Base-by-base conservation (phyloP, 768 basidiomycete species). In the Suillus occidentalis region DNA sequence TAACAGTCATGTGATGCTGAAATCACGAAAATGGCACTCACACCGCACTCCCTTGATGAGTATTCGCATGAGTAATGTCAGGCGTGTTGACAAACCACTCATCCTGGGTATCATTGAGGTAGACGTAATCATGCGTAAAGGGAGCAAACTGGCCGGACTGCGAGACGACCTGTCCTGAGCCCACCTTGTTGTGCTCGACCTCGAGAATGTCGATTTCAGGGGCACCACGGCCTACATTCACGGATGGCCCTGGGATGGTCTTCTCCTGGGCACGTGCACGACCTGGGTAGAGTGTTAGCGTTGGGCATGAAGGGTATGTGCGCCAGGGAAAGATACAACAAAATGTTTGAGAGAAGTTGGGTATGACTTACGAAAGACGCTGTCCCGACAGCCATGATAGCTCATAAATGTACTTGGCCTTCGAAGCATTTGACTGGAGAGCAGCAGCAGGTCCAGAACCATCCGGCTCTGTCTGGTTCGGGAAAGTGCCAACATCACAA, bases 151-250 rank as follows among this genome's bases (percentile, higher is more conserved):
- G 92, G 25, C 84, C 86, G 3, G 85, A 87, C 76, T 92, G 91
- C 22, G 90, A 91, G 9, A 87, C 87, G 59, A 85, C 83, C 64
- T 84, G 84, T 22, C 84, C 89, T 1, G 69, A 53, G 14, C 66
- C 67, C 4, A 67, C 55, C 66, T 89, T 89, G 79, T 88, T 85
- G 71, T 81, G 82, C 72, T 91, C 87, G 0, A 88, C 89, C 76
- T 95, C 92, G 65, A 94, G 81, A 64, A 94, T 81, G 74, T 94
- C 92, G 71, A 95, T 92, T 76, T 95, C 91, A 4, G 92, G 92
- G 0, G 90, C 87, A 5, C 88, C 88, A 58, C 92, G 87, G 13
- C 92, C 92, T 40, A 77, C 71, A 18, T 65, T 60, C 57, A 72
- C 71, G 7, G 36, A 60, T 0, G 93, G 93, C 1, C 93, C 93